Evolutionary conservation across 2,329 filamentous ascomycete species (phyloP).

Genomic region (Sordariomycetes sp.): DNA sequence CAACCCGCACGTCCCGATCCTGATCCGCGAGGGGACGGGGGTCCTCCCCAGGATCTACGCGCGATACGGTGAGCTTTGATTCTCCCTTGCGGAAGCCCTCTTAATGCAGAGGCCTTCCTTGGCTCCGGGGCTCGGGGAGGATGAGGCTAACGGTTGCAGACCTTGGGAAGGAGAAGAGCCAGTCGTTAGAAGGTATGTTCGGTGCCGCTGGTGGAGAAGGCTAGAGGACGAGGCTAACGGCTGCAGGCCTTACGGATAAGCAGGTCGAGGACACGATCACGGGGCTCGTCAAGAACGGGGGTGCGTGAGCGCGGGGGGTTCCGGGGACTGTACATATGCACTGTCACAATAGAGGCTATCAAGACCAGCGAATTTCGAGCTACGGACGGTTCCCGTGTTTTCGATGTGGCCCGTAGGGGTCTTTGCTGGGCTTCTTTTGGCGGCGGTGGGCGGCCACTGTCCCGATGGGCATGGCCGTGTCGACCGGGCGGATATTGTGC

Average conservation of each 20-base stretch:
- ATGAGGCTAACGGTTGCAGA: slow-evolving; percentile 24
- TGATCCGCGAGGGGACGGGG: slow-evolving; percentile 85
- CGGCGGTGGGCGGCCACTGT: too few relatives aligned
- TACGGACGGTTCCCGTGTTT: too few relatives aligned
- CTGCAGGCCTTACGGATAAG: slow-evolving; percentile 42
- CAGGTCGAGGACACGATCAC: slow-evolving; percentile 50
- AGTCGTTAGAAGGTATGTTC: slow-evolving; percentile 37
- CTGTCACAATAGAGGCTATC: background rate
- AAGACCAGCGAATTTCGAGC: background rate
- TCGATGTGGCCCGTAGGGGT: too few relatives aligned
- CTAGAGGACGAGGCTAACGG: background rate
- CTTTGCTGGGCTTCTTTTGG: too few relatives aligned
- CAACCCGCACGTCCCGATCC: slow-evolving; percentile 87
- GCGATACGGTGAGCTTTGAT: slow-evolving; percentile 65
- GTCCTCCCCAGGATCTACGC: slow-evolving; percentile 81
- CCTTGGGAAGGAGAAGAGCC: slow-evolving; percentile 44
- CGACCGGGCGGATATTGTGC: too few relatives aligned
- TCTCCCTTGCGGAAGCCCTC: background rate
- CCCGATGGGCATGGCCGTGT: too few relatives aligned
- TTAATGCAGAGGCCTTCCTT: background rate
- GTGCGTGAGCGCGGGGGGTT: background rate
- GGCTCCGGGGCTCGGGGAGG: background rate
- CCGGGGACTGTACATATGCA: slow-evolving; percentile 2
- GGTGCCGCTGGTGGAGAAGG: background rate
- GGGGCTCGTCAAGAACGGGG: slow-evolving; percentile 35